Percentiles rank a stretch among this genome's conserved stretches.
These are phyloP conservation scores for Colletotrichum lini DNA, from an alignment of 2,329 filamentous ascomycete species.

Conservation along the genomic window DNA sequence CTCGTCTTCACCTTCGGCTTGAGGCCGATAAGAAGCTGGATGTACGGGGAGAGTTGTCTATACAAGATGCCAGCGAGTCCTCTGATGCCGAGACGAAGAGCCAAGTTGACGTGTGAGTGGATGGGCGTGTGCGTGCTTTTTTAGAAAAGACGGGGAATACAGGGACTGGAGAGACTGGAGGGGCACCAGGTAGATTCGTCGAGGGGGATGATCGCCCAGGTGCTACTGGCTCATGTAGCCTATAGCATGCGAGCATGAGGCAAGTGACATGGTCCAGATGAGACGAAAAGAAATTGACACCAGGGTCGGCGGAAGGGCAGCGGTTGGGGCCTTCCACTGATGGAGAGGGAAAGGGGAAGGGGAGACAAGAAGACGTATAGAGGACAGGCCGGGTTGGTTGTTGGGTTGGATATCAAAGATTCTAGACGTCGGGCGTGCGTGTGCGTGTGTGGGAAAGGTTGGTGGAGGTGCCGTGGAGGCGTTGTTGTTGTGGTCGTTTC, in stretches of 20 bases:
- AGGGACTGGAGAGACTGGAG: background rate
- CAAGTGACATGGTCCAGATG: background rate
- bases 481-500: slow-evolving; percentile 18
- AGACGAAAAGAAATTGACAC: background rate
- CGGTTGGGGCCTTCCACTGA: background rate
- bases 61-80: slow-evolving; percentile 17
- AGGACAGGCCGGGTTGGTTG: slow-evolving; percentile 31
- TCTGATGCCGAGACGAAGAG: slow-evolving; percentile 31
- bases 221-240: background rate
- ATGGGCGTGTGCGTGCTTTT: slow-evolving; percentile 30
- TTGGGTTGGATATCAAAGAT: slow-evolving; percentile 35
- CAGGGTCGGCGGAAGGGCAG: background rate
- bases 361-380: slow-evolving; percentile 4
- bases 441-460: slow-evolving; percentile 1
- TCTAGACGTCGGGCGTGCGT: slow-evolving; percentile 11
- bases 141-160: background rate
- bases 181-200: slow-evolving; percentile 11
- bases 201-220: slow-evolving; percentile 19
- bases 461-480: slow-evolving; percentile 12
- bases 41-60: background rate
- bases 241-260: slow-evolving; percentile 8
- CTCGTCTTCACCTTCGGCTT: slow-evolving; percentile 7
- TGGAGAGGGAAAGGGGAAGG: slow-evolving; percentile 7
- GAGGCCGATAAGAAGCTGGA: slow-evolving; percentile 14
- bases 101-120: slow-evolving; percentile 25